Evolutionary conservation across 768 basidiomycete species (phyloP), one percentile per base, ranked within the genome.

Genomic region (Holtermannia corniformis): DNA sequence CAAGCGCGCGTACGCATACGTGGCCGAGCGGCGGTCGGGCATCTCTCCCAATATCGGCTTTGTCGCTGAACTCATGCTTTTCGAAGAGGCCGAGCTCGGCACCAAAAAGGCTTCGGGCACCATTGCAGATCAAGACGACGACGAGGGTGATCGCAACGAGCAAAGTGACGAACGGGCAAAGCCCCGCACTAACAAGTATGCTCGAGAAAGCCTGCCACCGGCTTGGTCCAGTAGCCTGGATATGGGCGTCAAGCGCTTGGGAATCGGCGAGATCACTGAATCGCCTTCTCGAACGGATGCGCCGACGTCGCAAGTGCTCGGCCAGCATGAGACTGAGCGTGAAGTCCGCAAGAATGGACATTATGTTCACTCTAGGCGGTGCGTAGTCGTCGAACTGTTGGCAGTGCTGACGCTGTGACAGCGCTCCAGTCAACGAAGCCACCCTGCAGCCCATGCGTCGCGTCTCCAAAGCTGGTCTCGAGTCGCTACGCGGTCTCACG

Each of bases 1-100:
- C 41, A 85, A 88, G 26, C 81, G 82, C 32, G 89, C 93, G 1
- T 97, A 96, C 68, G 75, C 84, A 0, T 95, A 90, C 66, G 92
- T 97, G 22, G 79, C 88, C 40, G 92, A 92, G 62, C 81, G 90
- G 7, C 82, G 93, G 28, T 89, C 88, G 61, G 90, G 90, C 59
- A 93, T 96, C 60, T 91, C 87, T 13, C 93, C 92, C 10, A 96
- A 95, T 67, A 93, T 97, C 57, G 93, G 93, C 5, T 97, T 97
- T 72, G 90, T 96, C 42, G 89, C 87, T 3, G 91, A 95, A 72
- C 79, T 97, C 41, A 95, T 95, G 92, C 85, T 82, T 44, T 95
- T 92, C 65, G 92, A 97, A 74, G 90, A 93, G 67, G 77, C 83
- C 65, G 86, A 93, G 73, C 76, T 92, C 47, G 82, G 91, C 55